phyloP scores from a whole-genome alignment of 139 green algal genomes.

The Ettlia oleoabundans region DNA sequence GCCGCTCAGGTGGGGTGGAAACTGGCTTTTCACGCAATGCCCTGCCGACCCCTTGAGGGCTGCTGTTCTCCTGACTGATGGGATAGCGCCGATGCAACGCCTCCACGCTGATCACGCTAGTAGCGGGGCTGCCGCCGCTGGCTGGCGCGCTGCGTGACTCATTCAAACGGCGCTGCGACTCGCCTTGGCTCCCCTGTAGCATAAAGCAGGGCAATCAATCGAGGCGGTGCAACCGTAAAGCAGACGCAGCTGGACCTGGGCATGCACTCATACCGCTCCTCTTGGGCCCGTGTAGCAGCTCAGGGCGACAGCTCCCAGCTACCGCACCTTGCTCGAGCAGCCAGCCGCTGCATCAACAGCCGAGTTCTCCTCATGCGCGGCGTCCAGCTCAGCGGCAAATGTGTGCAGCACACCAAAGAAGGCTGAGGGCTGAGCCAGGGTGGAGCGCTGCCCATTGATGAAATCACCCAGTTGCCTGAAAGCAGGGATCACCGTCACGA shows the following conservation, averaged over 20 bases:
- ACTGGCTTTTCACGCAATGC: too few species aligned
- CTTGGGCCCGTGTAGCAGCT: too few species aligned
- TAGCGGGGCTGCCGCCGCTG: not conserved
- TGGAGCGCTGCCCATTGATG: conserved; percentile 50
- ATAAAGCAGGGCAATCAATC: not conserved
- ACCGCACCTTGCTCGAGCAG: conserved; percentile 17
- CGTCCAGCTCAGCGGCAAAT: conserved; percentile 54
- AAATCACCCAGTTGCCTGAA: conserved; percentile 42
- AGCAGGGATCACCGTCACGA: not conserved
- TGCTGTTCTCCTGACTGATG: not conserved
- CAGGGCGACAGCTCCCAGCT: too few species aligned
- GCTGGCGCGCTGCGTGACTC: not conserved
- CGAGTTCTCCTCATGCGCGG: conserved; percentile 49
- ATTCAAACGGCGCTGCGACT: not conserved
- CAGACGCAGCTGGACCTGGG: too few species aligned
- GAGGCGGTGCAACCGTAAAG: too few species aligned
- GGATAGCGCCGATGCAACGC: not conserved
- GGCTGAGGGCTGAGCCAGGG: conserved; percentile 31
- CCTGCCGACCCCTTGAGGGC: not conserved
- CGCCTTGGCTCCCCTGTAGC: not conserved
- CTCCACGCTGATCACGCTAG: not conserved
- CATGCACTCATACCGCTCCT: too few species aligned
- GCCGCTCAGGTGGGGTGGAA: not conserved
- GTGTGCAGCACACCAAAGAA: conserved; percentile 57
- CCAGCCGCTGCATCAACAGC: conserved; percentile 33